Conservation (phyloP, 805 yeast species). For the Myxozyma sirexii region DNA sequence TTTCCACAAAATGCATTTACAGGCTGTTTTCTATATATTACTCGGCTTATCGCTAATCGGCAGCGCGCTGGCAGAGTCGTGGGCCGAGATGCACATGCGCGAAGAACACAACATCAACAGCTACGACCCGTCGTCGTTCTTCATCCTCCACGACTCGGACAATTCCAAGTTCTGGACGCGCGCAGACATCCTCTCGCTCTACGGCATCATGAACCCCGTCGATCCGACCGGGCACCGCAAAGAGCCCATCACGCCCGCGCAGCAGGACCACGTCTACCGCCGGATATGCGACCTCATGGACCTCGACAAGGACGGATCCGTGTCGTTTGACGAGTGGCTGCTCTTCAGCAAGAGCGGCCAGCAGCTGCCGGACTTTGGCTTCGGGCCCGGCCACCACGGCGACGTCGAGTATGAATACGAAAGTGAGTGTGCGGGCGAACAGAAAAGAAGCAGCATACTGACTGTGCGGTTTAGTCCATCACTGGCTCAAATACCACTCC, state of each 20-base stretch:
- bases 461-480: too few relatives aligned
- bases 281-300: conserved; percentile 65
- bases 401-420: conserved; percentile 94
- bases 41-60: neutral
- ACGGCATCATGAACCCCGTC: conserved; percentile 67
- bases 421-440: conserved; percentile 43
- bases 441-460: too few relatives aligned
- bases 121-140: conserved; percentile 75
- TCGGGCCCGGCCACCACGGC: conserved; percentile 92
- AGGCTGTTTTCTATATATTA: neutral
- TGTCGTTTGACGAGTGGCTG: conserved; percentile 71
- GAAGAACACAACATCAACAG: conserved; percentile 80
- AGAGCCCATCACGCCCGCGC: conserved; percentile 58
- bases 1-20: neutral
- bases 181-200: conserved; percentile 76
- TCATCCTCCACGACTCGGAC: conserved; percentile 71
- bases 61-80: conserved; percentile 37
- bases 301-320: conserved; percentile 62
- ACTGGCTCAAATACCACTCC: conserved; percentile 71
- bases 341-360: conserved; percentile 63
- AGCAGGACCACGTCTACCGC: conserved; percentile 55
- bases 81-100: conserved; percentile 91
- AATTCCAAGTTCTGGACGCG: conserved; percentile 56
- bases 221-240: conserved; percentile 34
- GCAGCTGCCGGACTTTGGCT: conserved; percentile 85